phyloP scores from a whole-genome alignment of 2,329 filamentous ascomycete genomes.

The Shiraia sp. region DNA sequence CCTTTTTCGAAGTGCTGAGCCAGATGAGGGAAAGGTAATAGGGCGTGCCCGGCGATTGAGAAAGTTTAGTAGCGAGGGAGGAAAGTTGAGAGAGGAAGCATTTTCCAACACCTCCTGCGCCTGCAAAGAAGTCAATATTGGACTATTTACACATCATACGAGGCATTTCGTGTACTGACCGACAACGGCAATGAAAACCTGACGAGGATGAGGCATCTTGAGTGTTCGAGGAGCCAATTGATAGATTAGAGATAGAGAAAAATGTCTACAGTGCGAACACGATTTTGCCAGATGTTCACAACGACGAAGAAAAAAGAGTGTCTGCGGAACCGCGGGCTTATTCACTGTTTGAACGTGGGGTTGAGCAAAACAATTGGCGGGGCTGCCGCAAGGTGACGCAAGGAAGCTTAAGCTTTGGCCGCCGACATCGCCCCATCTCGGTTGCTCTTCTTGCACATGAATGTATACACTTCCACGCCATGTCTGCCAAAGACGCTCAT shows the following conservation, averaged over 20 bases:
- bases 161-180: conserved; percentile 31
- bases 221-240: conserved; percentile 11
- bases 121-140: conserved; percentile 50
- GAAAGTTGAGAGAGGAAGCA: conserved; percentile 85
- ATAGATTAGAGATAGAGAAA: conserved; percentile 5
- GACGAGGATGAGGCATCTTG: conserved; percentile 48
- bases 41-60: conserved; percentile 56
- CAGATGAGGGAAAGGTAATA: conserved; percentile 79
- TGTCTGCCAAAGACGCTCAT: conserved; percentile 59
- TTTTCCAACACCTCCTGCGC: conserved; percentile 90
- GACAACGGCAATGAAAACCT: conserved; percentile 54
- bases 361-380: conserved; percentile 22
- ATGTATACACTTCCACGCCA: conserved; percentile 12
- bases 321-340: conserved; percentile 11
- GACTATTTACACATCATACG: conserved; percentile 2
- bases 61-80: conserved; percentile 64
- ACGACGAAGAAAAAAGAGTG: background rate
- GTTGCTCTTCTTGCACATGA: conserved; percentile 5
- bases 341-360: conserved; percentile 17
- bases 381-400: conserved; percentile 18
- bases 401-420: conserved; percentile 15
- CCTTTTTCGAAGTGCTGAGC: conserved; percentile 83
- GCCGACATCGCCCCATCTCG: conserved; percentile 31
- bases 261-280: background rate
- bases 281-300: background rate